Evolutionary conservation across 306 rosid species (phyloP), one percentile per base, ranked within the genome.

Genomic region (Oemleria cerasiformis): DNA sequence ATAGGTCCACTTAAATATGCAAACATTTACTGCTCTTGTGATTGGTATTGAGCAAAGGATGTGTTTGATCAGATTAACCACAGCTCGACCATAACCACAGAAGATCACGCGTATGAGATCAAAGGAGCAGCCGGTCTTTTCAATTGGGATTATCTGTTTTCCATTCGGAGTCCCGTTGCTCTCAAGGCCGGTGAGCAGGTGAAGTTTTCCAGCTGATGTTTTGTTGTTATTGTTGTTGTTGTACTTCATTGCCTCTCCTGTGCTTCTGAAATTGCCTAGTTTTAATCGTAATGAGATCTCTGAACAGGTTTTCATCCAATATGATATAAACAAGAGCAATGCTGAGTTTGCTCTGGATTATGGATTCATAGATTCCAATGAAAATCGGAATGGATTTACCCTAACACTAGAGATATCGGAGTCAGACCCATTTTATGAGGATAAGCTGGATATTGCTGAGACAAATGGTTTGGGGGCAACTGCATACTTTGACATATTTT

Each of bases 171-270:
- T 71, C 97, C 99, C 4, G 82, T 85, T 79, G 43, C 97, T 73
- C 68, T 91, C 72, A 94, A 91, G 81, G 92, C 99, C 12, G 97
- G 99, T 20, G 96, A 86, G 59, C 99, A 94, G 96, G 99, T 88
- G 63, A 74, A 67, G 53, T 65, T 14, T 64, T 72, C 57, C 58
- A 8, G 67, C 6, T 4, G 30, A 61, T 71, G 34, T 54, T 64
- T 38, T 77, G 44, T 38, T 0, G 21, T 30, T 30, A 30, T 20
- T 49, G 45, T 61, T 66, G 45, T 71, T 51, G 20, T 7, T 34
- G 38, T 54, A 7, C 25, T 21, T 65, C 21, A 3, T 7, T 14
- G 65, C 1, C 21, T 59, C 12, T 59, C 16, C 0, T 59, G 20
- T 36, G 42, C 25, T 19, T 9, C 20, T 14, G 65, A 12, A 0